A percentile compares a stretch with the other conserved stretches of the same genome.
Evolutionary conservation across 78 protist species (phyloP).

Genomic region (Dictyostelium capitatum): DNA sequence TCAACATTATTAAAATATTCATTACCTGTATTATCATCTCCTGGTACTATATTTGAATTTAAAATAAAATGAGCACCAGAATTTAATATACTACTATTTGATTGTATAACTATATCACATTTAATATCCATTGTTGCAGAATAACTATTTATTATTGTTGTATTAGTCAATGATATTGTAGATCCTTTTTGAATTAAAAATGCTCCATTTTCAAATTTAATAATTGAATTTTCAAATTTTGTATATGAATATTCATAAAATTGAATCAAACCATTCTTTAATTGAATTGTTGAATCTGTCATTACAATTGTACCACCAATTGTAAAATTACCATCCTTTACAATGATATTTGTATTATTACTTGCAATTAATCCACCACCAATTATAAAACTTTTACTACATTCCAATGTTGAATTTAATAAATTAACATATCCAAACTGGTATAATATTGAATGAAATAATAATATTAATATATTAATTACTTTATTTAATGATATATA

Average conservation of each 20-base stretch:
- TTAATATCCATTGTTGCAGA: neutral
- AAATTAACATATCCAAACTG: neutral
- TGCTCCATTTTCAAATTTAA: neutral
- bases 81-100: constrained; percentile 1
- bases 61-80: neutral
- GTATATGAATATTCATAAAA: constrained; percentile 1
- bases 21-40: neutral
- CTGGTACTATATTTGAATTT: constrained; percentile 1
- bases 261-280: neutral
- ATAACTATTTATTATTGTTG: neutral
- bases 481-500: too few relatives aligned
- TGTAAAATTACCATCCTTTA: neutral
- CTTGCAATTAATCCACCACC: neutral
- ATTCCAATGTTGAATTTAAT: neutral
- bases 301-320: neutral
- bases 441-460: neutral
- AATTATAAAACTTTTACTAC: neutral
- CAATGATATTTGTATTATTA: neutral
- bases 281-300: neutral
- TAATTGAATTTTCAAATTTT: neutral
- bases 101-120: neutral
- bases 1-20: neutral
- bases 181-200: neutral
- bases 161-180: neutral
- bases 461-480: neutral